Evolutionary conservation across 1,284 basidiomycete species (phyloP).

Genomic region (Wolfiporia cocos): DNA sequence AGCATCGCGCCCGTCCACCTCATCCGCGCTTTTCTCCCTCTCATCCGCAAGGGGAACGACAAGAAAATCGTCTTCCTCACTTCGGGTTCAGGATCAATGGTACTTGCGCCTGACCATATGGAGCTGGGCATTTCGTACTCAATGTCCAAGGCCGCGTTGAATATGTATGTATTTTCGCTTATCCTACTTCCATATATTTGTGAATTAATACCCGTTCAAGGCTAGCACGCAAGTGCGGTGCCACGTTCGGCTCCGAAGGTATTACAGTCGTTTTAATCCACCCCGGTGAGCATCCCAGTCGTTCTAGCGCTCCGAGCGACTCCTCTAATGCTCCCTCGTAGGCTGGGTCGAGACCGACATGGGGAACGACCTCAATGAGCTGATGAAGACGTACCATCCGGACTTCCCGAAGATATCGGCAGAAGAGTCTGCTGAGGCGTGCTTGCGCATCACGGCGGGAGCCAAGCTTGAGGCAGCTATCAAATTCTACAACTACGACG

Average conservation of each 20-base stretch:
- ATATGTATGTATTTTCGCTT: slow-evolving; percentile 5
- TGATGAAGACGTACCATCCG: background rate
- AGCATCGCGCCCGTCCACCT: slow-evolving; percentile 1
- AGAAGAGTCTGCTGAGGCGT: background rate
- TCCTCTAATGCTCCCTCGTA: background rate
- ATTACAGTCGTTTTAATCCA: slow-evolving; percentile 6
- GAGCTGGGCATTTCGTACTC: background rate
- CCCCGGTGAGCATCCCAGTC: slow-evolving; percentile 1
- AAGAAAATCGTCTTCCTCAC: slow-evolving; percentile 5
- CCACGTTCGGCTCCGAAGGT: slow-evolving; percentile 1
- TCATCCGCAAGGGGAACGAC: background rate
- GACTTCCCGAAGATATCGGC: background rate
- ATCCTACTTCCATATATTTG: background rate
- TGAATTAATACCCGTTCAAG: background rate
- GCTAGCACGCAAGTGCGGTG: slow-evolving; percentile 6
- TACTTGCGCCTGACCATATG: background rate
- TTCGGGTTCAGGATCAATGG: background rate
- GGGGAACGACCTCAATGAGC: background rate
- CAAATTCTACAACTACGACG: background rate
- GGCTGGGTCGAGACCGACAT: slow-evolving; percentile 9
- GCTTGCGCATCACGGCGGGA: slow-evolving; percentile 1
- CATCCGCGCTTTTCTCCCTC: slow-evolving; percentile 5
- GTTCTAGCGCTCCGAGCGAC: background rate
- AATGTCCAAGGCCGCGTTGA: slow-evolving; percentile 7
- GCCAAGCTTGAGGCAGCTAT: slow-evolving; percentile 3